phyloP scores from a whole-genome alignment of 1,284 basidiomycete genomes.

The Pseudozyma tsukubaensis region DNA sequence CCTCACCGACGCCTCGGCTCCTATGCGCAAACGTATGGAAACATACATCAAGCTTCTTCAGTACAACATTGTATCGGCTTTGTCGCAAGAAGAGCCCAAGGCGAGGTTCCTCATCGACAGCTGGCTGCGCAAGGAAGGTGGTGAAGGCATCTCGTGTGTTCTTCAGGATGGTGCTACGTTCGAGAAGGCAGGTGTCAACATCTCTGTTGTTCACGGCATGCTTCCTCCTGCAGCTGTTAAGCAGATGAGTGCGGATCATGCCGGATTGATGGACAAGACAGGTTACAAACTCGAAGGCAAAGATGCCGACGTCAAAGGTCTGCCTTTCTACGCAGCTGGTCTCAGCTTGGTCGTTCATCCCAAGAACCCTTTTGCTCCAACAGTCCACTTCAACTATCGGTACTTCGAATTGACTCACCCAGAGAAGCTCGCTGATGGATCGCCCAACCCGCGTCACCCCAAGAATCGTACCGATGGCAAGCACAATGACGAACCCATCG shows the following conservation, averaged over 20 bases:
- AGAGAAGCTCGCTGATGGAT: slow-evolving; percentile 63
- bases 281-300: slow-evolving; percentile 61
- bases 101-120: slow-evolving; percentile 83
- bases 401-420: slow-evolving; percentile 81
- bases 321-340: slow-evolving; percentile 95
- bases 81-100: slow-evolving; percentile 80
- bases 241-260: slow-evolving; percentile 94
- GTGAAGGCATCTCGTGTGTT: slow-evolving; percentile 87
- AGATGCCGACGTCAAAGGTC: slow-evolving; percentile 74
- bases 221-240: slow-evolving; percentile 88
- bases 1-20: slow-evolving; percentile 49
- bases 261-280: slow-evolving; percentile 70
- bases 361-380: slow-evolving; percentile 79
- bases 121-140: slow-evolving; percentile 86
- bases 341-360: slow-evolving; percentile 93
- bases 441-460: slow-evolving; percentile 63
- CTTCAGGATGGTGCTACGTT: slow-evolving; percentile 81
- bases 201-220: slow-evolving; percentile 88
- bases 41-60: slow-evolving; percentile 84
- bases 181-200: slow-evolving; percentile 97
- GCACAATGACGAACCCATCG: slow-evolving; percentile 71
- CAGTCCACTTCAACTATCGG: slow-evolving; percentile 96
- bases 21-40: slow-evolving; percentile 78
- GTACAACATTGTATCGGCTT: slow-evolving; percentile 80
- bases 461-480: slow-evolving; percentile 35